These are phyloP conservation scores for Calonectria pauciramosa DNA, from an alignment of 2,329 filamentous ascomycete genomes.

Conservation along the genomic window DNA sequence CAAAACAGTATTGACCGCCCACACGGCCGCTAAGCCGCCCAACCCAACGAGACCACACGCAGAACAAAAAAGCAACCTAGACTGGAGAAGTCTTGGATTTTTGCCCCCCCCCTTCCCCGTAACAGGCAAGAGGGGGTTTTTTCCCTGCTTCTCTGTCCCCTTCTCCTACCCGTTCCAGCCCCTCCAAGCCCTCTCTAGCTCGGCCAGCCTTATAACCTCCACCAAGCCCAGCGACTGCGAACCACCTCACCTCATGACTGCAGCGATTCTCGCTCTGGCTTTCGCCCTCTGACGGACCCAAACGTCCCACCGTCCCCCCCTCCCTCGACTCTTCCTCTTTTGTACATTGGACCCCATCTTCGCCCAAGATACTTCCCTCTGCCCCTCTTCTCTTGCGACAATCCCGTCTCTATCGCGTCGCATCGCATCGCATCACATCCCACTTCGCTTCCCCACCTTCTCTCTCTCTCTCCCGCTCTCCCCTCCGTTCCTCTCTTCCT, in stretches of 20 bases:
- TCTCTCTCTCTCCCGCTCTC: slow-evolving; percentile 6
- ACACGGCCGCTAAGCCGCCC: slow-evolving; percentile 3
- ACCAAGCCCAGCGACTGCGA: slow-evolving; percentile 29
- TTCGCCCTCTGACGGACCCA: slow-evolving; percentile 46
- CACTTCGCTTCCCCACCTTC: slow-evolving; percentile 16
- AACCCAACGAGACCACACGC: slow-evolving; percentile 11
- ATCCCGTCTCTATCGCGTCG: slow-evolving; percentile 22
- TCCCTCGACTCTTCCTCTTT: slow-evolving; percentile 16
- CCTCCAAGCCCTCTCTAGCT: slow-evolving; percentile 13
- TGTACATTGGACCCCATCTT: background rate
- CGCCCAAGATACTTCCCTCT: background rate
- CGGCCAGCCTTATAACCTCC: slow-evolving; percentile 29
- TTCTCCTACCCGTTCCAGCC: slow-evolving; percentile 4
- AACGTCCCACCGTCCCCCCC: slow-evolving; percentile 34
- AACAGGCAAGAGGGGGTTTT: slow-evolving; percentile 11
- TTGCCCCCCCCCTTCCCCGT: slow-evolving; percentile 7
- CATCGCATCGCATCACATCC: slow-evolving; percentile 26
- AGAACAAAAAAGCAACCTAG: slow-evolving; percentile 8
- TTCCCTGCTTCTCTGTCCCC: background rate
- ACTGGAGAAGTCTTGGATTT: background rate
- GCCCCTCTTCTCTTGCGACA: slow-evolving; percentile 16
- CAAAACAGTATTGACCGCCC: slow-evolving; percentile 11
- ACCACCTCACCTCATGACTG: slow-evolving; percentile 43
- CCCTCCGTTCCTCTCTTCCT: slow-evolving; percentile 1
- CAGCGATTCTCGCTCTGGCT: slow-evolving; percentile 38